These are phyloP conservation scores for Fusarium sp. DNA, from an alignment of 2,329 filamentous ascomycete species.

Conservation along the genomic window DNA sequence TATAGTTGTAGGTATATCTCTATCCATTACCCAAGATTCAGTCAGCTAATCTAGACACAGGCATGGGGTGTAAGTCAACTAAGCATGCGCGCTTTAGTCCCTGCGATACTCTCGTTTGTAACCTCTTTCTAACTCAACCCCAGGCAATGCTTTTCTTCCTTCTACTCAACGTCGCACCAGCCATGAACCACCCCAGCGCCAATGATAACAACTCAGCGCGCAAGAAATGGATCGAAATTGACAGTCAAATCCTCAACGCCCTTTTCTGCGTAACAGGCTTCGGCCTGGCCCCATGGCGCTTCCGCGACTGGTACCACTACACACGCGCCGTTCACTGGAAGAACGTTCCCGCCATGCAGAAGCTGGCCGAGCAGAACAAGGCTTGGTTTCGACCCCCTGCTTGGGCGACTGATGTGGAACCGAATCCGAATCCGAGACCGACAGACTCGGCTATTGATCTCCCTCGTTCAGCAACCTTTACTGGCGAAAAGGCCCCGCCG, in stretches of 20 bases:
- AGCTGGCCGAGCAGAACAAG: background rate
- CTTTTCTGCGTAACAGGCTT: slow-evolving; percentile 90
- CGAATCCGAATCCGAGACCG: background rate
- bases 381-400: slow-evolving; percentile 2
- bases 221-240: slow-evolving; percentile 84
- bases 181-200: slow-evolving; percentile 22
- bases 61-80: background rate
- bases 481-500: background rate
- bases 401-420: background rate
- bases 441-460: background rate
- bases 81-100: too few relatives aligned
- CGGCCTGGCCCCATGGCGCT: slow-evolving; percentile 84
- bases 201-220: slow-evolving; percentile 78
- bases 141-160: slow-evolving; percentile 9
- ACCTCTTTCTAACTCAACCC: background rate
- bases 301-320: slow-evolving; percentile 60
- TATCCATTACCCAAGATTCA: too few relatives aligned
- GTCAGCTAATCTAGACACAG: background rate
- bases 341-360: background rate
- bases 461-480: background rate
- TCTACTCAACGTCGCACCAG: background rate
- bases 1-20: background rate
- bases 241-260: slow-evolving; percentile 80
- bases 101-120: background rate
- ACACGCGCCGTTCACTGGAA: background rate